Conservation (phyloP, 495 filamentous ascomycete genomes). For the Aspergillus affinis region DNA sequence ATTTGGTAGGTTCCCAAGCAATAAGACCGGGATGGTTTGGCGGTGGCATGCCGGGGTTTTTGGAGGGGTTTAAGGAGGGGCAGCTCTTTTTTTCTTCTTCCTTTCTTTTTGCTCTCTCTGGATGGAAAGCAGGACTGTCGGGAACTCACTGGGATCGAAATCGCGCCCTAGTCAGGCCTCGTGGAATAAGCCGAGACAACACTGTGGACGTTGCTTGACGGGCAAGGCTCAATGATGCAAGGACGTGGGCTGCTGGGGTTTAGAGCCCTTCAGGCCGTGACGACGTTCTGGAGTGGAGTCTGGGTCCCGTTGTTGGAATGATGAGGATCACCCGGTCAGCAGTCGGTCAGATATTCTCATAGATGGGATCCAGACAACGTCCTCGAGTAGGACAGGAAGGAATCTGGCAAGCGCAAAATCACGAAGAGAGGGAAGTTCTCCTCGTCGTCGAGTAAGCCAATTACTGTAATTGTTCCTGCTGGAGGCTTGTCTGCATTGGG, state of each 20-base stretch:
- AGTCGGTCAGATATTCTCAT: background rate
- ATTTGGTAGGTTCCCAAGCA: background rate
- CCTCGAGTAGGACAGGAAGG: background rate
- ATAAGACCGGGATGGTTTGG: background rate
- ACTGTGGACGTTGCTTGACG: conserved; percentile 27
- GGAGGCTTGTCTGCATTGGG: background rate
- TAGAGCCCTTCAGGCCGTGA: conserved; percentile 8
- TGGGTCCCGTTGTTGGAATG: conserved; percentile 12
- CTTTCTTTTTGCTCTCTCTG: conserved; percentile 9
- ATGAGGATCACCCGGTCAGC: conserved; percentile 18
- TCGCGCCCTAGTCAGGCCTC: conserved; percentile 35
- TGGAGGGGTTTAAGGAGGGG: conserved; percentile 9
- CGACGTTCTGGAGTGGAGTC: conserved; percentile 16
- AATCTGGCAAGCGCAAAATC: background rate
- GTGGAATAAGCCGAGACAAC: conserved; percentile 29
- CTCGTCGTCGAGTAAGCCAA: background rate
- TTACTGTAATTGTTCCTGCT: background rate
- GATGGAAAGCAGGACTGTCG: background rate
- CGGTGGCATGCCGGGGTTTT: background rate
- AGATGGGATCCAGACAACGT: background rate
- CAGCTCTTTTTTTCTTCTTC: conserved; percentile 14
- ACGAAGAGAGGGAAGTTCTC: background rate
- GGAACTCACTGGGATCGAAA: conserved; percentile 36
- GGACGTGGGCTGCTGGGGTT: conserved; percentile 7
- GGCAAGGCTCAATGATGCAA: conserved; percentile 2